Percentiles rank a stretch among this genome's conserved stretches.
Conservation (phyloP, 495 filamentous ascomycete species). For the Trichoderma orchidacearum region DNA sequence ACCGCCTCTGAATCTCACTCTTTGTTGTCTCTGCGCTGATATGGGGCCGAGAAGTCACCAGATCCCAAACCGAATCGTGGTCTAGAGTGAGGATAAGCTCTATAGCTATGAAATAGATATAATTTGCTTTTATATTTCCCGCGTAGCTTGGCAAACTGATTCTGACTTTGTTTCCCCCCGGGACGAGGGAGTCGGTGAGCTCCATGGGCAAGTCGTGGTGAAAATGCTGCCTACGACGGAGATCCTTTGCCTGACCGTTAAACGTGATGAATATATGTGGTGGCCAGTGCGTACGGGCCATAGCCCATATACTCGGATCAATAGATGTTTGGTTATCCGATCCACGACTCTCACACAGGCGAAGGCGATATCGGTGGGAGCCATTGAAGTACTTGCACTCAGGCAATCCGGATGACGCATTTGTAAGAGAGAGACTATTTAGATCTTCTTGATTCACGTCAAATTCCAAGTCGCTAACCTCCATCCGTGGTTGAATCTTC, state of each 20-base stretch:
- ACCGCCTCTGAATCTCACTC: slow-evolving; percentile 33
- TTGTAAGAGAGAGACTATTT: background rate
- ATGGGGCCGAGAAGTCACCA: slow-evolving; percentile 17
- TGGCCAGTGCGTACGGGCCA: slow-evolving; percentile 57
- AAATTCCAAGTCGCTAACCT: background rate
- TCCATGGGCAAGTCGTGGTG: slow-evolving; percentile 66
- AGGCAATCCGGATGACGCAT: slow-evolving; percentile 9
- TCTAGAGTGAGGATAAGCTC: slow-evolving; percentile 43
- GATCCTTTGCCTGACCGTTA: slow-evolving; percentile 43
- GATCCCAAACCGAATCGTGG: slow-evolving; percentile 33
- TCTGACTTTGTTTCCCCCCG: slow-evolving; percentile 45
- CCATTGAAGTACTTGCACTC: slow-evolving; percentile 19
- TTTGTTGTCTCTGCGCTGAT: slow-evolving; percentile 25
- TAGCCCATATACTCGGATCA: slow-evolving; percentile 40
- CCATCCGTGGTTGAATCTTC: slow-evolving; percentile 1
- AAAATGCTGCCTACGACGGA: slow-evolving; percentile 51
- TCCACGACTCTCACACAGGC: slow-evolving; percentile 14
- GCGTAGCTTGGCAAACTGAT: slow-evolving; percentile 32
- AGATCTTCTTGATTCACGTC: background rate
- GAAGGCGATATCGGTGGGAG: slow-evolving; percentile 23
- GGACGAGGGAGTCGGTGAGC: slow-evolving; percentile 39
- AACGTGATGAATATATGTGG: slow-evolving; percentile 52
- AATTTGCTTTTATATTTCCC: slow-evolving; percentile 17
- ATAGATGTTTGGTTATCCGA: background rate
- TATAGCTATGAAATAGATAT: slow-evolving; percentile 42